These are phyloP conservation scores for Euphorbia lathyris DNA, from an alignment of 345 rosid species.

Conservation along the genomic window DNA sequence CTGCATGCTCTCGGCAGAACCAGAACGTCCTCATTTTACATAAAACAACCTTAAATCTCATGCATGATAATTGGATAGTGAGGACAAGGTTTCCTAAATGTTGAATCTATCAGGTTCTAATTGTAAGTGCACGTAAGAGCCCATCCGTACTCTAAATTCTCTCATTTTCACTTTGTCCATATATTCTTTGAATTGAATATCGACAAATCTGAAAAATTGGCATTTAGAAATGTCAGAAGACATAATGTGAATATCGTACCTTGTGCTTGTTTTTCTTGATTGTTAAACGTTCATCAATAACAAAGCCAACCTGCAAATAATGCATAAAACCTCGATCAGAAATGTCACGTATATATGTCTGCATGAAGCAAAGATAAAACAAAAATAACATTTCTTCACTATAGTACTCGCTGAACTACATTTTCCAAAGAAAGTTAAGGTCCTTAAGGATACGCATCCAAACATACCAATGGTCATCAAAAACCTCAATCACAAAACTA, in stretches of 20 bases:
- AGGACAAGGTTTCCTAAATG: neutral
- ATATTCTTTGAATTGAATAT: too few relatives aligned
- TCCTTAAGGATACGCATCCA: neutral
- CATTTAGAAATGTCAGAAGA: neutral
- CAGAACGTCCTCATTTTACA: neutral
- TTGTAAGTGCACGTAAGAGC: neutral
- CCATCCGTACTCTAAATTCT: neutral
- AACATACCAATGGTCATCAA: neutral
- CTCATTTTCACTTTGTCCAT: neutral
- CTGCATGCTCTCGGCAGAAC: too few relatives aligned
- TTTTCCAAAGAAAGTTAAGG: neutral
- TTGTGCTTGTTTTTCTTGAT: slow-evolving; percentile 73
- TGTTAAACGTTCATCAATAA: slow-evolving; percentile 79
- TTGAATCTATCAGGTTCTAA: neutral
- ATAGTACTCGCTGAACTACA: neutral
- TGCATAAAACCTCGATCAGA: slow-evolving; percentile 1
- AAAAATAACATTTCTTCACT: neutral
- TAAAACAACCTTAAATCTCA: neutral
- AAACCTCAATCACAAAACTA: neutral
- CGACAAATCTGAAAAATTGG: neutral
- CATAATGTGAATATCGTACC: slow-evolving; percentile 31
- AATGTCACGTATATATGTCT: neutral
- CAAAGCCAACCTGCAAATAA: slow-evolving; percentile 66
- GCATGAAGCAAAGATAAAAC: neutral
- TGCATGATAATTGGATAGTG: neutral